Evolutionary conservation across 495 filamentous ascomycete species (phyloP).

Genomic region (Penicillium cataractarum): DNA sequence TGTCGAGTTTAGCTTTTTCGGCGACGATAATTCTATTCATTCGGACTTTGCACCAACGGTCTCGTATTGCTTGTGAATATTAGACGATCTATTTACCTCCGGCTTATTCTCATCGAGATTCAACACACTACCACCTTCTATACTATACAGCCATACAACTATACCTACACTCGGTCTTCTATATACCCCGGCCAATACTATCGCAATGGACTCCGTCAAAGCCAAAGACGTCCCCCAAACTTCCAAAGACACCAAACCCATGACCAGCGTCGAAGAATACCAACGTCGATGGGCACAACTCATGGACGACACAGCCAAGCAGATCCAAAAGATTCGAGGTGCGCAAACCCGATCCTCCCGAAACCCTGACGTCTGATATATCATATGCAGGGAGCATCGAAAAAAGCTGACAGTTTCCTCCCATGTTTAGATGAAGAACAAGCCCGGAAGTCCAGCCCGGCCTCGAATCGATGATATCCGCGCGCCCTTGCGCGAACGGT

Average conservation of each 20-base stretch:
- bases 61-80: neutral
- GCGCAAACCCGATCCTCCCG: slow-evolving; percentile 6
- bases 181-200: neutral
- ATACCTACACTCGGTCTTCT: neutral
- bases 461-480: slow-evolving; percentile 9
- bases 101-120: neutral
- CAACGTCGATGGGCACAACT: slow-evolving; percentile 31
- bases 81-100: neutral
- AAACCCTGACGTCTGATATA: slow-evolving; percentile 7
- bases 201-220: slow-evolving; percentile 23
- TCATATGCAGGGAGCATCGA: slow-evolving; percentile 24
- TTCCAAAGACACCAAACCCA: slow-evolving; percentile 8
- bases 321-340: slow-evolving; percentile 34
- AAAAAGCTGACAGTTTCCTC: slow-evolving; percentile 18
- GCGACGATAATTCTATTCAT: neutral
- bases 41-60: neutral
- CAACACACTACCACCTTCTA: neutral
- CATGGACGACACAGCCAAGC: slow-evolving; percentile 29
- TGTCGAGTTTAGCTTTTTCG: neutral
- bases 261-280: slow-evolving; percentile 26
- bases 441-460: slow-evolving; percentile 17
- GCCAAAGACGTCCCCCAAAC: slow-evolving; percentile 7
- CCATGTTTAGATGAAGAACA: slow-evolving; percentile 24
- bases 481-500: slow-evolving; percentile 5
- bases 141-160: neutral